Evolutionary conservation across 495 filamentous ascomycete species (phyloP).

Genomic region (Neurospora sp.): DNA sequence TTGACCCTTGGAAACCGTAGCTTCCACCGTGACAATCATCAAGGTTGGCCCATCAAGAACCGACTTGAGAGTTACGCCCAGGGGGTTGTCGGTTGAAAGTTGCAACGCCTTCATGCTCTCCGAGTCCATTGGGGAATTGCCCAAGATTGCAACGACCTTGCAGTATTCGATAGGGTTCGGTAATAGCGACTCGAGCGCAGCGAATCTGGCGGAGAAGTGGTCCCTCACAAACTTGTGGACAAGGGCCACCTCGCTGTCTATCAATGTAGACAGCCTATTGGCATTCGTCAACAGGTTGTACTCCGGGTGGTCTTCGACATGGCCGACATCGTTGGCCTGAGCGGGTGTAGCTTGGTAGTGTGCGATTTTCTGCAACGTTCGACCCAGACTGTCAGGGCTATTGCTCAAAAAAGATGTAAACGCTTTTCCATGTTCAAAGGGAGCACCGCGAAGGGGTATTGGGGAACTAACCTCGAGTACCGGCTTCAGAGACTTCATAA

Average conservation of each 20-base stretch:
- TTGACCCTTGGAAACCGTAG: constrained; percentile 75
- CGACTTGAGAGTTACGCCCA: constrained; percentile 61
- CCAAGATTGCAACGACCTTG: constrained; percentile 86
- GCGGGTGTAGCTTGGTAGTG: constrained; percentile 60
- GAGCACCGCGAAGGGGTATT: constrained; percentile 7
- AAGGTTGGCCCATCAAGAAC: constrained; percentile 80
- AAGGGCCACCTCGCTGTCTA: constrained; percentile 82
- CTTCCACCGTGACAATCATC: constrained; percentile 96
- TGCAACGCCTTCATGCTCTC: constrained; percentile 66
- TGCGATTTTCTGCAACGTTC: constrained; percentile 58
- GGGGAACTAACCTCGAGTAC: constrained; percentile 60
- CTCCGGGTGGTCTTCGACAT: constrained; percentile 77
- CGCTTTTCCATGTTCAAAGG: constrained; percentile 21
- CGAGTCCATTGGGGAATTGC: constrained; percentile 85
- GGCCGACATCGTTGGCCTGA: constrained; percentile 55
- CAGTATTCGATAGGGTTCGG: constrained; percentile 90
- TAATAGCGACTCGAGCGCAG: constrained; percentile 90
- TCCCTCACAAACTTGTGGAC: constrained; percentile 94
- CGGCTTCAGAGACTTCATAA: constrained; percentile 69
- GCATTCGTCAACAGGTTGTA: constrained; percentile 75
- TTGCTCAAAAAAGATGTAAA: constrained; percentile 39
- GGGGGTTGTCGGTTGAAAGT: constrained; percentile 61
- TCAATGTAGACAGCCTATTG: constrained; percentile 76
- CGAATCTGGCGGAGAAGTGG: constrained; percentile 89
- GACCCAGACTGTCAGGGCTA: constrained; percentile 50